Conservation (phyloP, 1,139 yeast genomes). For the Meyerozyma guilliermondii region DNA sequence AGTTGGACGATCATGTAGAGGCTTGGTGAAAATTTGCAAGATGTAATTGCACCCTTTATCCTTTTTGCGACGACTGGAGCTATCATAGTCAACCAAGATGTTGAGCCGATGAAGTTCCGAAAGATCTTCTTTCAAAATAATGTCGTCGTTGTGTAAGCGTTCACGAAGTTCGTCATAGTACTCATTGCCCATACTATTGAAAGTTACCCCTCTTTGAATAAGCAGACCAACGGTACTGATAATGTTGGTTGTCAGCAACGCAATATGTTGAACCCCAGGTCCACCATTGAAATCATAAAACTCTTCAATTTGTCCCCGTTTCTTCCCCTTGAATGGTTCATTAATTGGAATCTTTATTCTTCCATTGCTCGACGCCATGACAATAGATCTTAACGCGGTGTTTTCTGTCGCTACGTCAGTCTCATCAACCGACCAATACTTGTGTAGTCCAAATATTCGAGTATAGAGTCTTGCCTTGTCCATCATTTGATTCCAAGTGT, state of each 20-base stretch:
- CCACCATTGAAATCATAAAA: conserved; percentile 71
- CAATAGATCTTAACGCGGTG: conserved; percentile 68
- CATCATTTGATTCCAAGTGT: conserved; percentile 64
- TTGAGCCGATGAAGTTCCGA: conserved; percentile 39
- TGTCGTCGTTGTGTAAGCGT: conserved; percentile 33
- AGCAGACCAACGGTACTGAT: conserved; percentile 50
- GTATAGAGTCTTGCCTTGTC: conserved; percentile 55
- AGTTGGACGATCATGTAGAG: conserved; percentile 74
- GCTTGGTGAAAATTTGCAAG: conserved; percentile 73
- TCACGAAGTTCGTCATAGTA: conserved; percentile 50
- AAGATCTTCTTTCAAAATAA: conserved; percentile 43
- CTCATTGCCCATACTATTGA: conserved; percentile 50
- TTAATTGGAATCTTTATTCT: conserved; percentile 74
- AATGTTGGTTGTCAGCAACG: conserved; percentile 59
- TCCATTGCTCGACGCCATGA: conserved; percentile 69
- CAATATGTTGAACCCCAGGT: conserved; percentile 81
- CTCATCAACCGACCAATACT: conserved; percentile 84
- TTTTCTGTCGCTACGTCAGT: conserved; percentile 61
- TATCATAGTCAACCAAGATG: conserved; percentile 72
- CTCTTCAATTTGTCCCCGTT: conserved; percentile 77
- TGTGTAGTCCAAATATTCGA: conserved; percentile 62
- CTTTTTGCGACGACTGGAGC: conserved; percentile 25
- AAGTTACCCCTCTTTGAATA: conserved; percentile 60
- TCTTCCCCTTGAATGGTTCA: conserved; percentile 69
- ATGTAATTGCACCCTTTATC: conserved; percentile 51